Evolutionary conservation across 2,329 filamentous ascomycete genomes (phyloP), one percentile per base, ranked within the genome.

Genomic region (Paraphoma chrysanthemicola): DNA sequence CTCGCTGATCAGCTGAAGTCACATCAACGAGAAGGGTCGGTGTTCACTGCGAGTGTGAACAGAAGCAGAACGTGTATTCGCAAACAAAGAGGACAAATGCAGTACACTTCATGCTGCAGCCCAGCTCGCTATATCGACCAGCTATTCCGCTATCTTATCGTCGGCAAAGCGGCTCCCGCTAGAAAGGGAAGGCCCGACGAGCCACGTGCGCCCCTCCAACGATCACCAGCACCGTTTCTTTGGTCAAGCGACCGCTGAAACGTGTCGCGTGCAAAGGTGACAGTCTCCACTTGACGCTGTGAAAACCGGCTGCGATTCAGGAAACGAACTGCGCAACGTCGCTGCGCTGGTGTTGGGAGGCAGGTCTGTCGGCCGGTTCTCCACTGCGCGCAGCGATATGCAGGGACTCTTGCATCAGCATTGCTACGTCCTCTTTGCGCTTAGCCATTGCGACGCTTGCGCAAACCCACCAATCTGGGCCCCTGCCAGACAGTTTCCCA

Each of bases 321-420:
- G 33, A 36, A 36, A 36, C 33, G 33, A 36, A 36, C 3, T 36
- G 33, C 7, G 33, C 33, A 3, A 6, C 16, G 39, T n/a, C 14
- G 33, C 33, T 36, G 33, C 3, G 39, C 39, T 42, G 12, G 16
- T 18, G n/a, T 31, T 18, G 28, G 23, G 28, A 48, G 48, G 36
- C 44, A 43, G 38, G 43, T 48, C 51, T 57, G 50, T 54, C 51
- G 48, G 42, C 56, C 59, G 50, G 33, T 57, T 54, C 51, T 58
- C 51, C 48, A 56, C 54, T 57, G 51, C 55, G 50, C 42, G 14
- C 48, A 38, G 48, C 56, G 52, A 53, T 54, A 73, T 73, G 70
- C 69, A 73, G 69, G 70, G 69, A 57, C 63, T 56, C 49, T 44
- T 46, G 44, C 63, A 48, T 52, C 58, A 57, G 54, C 39, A 12